Evolutionary conservation across 257 asterid species (phyloP).

Genomic region (Jasminum sambac): DNA sequence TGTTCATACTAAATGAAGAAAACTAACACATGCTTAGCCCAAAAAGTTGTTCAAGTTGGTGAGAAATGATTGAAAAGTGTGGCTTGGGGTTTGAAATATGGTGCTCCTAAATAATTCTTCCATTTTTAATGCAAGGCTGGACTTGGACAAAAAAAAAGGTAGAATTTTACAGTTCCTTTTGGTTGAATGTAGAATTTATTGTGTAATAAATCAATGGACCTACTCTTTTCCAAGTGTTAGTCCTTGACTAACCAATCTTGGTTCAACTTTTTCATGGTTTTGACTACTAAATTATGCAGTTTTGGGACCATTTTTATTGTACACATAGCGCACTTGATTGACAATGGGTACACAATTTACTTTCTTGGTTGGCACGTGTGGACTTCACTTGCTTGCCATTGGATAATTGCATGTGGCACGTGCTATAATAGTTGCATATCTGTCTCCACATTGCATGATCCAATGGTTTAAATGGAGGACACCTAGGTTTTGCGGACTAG

Average conservation of each 20-base stretch:
- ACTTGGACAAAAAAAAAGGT: neutral
- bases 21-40: constrained; percentile 17
- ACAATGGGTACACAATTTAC: neutral
- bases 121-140: constrained; percentile 19
- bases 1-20: neutral
- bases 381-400: neutral
- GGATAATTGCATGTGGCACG: constrained; percentile 2
- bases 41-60: constrained; percentile 38
- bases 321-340: neutral
- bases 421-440: neutral
- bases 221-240: neutral
- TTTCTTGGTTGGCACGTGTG: constrained; percentile 5
- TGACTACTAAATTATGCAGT: constrained; percentile 17
- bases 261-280: constrained; percentile 12
- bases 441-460: neutral
- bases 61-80: constrained; percentile 34
- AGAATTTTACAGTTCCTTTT: neutral
- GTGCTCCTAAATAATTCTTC: constrained; percentile 32
- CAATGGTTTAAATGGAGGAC: constrained; percentile 4
- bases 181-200: neutral
- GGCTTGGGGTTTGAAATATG: constrained; percentile 30
- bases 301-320: neutral
- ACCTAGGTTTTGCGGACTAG: neutral
- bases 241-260: constrained; percentile 2
- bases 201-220: neutral